phyloP scores from a whole-genome alignment of 2,329 filamentous ascomycete species.

The Lachnellula arida region DNA sequence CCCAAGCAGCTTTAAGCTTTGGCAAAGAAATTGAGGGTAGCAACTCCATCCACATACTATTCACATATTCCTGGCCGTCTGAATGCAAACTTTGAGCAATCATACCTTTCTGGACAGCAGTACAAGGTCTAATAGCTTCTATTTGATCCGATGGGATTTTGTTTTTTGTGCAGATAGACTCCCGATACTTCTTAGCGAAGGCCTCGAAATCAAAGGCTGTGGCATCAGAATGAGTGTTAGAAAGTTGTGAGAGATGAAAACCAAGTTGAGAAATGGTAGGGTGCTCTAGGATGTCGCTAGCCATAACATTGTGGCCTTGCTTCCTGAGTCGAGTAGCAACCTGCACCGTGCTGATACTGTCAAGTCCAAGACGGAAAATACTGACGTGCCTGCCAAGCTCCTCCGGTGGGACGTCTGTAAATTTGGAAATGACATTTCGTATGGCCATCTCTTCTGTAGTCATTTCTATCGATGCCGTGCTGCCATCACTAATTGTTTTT shows the following conservation, averaged over 20 bases:
- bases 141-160: constrained; percentile 33
- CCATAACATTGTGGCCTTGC: constrained; percentile 53
- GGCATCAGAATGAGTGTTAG: neutral
- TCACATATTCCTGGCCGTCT: constrained; percentile 67
- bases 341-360: constrained; percentile 84
- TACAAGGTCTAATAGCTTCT: constrained; percentile 68
- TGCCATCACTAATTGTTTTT: neutral
- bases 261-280: constrained; percentile 39
- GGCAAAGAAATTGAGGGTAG: constrained; percentile 35
- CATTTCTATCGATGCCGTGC: constrained; percentile 6
- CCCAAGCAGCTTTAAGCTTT: constrained; percentile 56
- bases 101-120: constrained; percentile 74
- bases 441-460: constrained; percentile 36
- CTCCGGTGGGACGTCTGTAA: constrained; percentile 48
- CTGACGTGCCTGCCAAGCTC: constrained; percentile 59
- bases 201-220: constrained; percentile 42
- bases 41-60: constrained; percentile 57
- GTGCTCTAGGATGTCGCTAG: constrained; percentile 69
- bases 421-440: constrained; percentile 40
- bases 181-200: constrained; percentile 44
- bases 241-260: constrained; percentile 13
- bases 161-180: constrained; percentile 23
- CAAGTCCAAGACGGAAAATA: constrained; percentile 83
- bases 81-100: constrained; percentile 68
- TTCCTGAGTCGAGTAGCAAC: constrained; percentile 64